These are phyloP conservation scores for Sutorius australiensis DNA, from an alignment of 768 basidiomycete genomes.

Conservation along the genomic window DNA sequence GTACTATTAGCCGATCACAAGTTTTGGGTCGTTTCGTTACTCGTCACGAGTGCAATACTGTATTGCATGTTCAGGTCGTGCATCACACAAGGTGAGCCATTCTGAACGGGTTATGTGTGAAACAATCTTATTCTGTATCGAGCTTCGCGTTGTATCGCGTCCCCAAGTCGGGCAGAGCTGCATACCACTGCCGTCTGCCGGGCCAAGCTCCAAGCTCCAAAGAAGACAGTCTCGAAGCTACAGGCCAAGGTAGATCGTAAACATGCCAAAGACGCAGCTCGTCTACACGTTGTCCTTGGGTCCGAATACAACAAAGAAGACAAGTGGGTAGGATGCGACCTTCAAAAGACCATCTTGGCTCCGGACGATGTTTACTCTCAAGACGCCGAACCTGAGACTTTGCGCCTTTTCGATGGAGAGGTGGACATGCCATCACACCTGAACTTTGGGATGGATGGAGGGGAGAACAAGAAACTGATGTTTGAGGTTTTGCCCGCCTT, in stretches of 20 bases:
- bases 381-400: slow-evolving; percentile 21
- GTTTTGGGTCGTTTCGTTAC: not conserved
- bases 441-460: slow-evolving; percentile 60
- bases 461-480: slow-evolving; percentile 53
- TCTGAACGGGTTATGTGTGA: not conserved
- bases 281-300: slow-evolving; percentile 73
- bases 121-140: not conserved
- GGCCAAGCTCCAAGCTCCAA: slow-evolving; percentile 35
- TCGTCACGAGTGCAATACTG: not conserved
- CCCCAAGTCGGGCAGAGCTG: slow-evolving; percentile 39
- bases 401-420: slow-evolving; percentile 32
- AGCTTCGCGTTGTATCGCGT: slow-evolving; percentile 41
- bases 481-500: slow-evolving; percentile 65
- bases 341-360: slow-evolving; percentile 60
- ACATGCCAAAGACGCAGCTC: slow-evolving; percentile 36
- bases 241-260: slow-evolving; percentile 42
- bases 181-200: slow-evolving; percentile 47
- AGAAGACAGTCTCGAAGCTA: slow-evolving; percentile 43
- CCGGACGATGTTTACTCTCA: slow-evolving; percentile 40
- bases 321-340: slow-evolving; percentile 65
- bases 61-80: slow-evolving; percentile 28
- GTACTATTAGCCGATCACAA: not conserved
- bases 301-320: slow-evolving; percentile 57
- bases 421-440: slow-evolving; percentile 49
- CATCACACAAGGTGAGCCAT: slow-evolving; percentile 18